These are phyloP conservation scores for Achaetomium macrosporum DNA, from an alignment of 2,329 filamentous ascomycete genomes.

Conservation along the genomic window DNA sequence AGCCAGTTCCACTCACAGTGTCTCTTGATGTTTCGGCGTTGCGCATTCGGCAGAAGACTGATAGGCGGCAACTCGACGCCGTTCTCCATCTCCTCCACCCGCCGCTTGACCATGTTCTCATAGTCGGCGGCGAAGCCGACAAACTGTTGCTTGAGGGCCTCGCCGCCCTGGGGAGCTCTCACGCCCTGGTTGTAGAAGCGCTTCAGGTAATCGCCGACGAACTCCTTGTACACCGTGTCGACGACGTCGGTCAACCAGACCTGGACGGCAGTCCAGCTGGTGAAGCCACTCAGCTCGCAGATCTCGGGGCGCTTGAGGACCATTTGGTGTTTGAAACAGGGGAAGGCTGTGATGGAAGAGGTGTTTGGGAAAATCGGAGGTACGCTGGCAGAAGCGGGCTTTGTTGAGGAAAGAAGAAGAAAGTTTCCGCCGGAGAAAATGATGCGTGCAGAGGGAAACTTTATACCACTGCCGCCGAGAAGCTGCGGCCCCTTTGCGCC, in stretches of 20 bases:
- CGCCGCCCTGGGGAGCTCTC: not conserved
- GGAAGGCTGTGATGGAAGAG: not conserved
- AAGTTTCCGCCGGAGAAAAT: no score
- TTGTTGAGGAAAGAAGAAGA: no score
- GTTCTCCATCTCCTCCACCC: not conserved
- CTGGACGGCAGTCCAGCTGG: constrained; percentile 7
- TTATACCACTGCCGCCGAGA: no score
- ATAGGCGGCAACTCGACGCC: not conserved
- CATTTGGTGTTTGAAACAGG: not conserved
- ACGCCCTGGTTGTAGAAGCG: not conserved
- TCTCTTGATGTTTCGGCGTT: not conserved
- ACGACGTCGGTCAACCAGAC: not conserved
- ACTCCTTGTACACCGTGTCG: not conserved
- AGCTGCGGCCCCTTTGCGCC: no score
- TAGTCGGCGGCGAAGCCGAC: not conserved
- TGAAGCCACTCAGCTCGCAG: constrained; percentile 3
- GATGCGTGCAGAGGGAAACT: no score
- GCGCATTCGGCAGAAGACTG: not conserved
- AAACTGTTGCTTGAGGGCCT: not conserved
- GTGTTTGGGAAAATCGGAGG: no score
- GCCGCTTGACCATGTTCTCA: not conserved
- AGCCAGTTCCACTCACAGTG: not conserved
- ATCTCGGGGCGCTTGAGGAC: constrained; percentile 3
- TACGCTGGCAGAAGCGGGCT: no score
- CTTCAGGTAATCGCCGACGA: constrained; percentile 1